Evolutionary conservation across 2,329 filamentous ascomycete genomes (phyloP).

Genomic region (Alternaria sp.): DNA sequence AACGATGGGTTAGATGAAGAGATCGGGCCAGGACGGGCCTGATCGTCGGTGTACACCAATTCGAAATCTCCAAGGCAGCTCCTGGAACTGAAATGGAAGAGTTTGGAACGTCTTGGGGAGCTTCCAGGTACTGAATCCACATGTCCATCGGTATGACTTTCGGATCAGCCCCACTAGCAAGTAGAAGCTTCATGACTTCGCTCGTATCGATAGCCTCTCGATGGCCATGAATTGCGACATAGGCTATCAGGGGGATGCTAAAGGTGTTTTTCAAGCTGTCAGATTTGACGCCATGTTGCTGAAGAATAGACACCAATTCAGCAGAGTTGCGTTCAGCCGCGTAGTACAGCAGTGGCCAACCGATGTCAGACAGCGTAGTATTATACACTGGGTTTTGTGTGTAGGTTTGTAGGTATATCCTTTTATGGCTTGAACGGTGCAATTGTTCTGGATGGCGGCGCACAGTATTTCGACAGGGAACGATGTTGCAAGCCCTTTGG

Average conservation of each 20-base stretch:
- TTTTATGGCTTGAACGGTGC: too few relatives aligned
- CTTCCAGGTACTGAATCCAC: constrained; percentile 14
- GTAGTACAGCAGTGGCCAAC: too few relatives aligned
- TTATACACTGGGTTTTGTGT: too few relatives aligned
- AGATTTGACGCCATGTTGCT: too few relatives aligned
- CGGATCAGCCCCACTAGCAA: constrained; percentile 7
- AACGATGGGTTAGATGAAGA: background rate
- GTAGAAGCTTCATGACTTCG: constrained; percentile 11
- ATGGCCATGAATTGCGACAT: constrained; percentile 5
- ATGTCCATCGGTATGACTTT: constrained; percentile 11
- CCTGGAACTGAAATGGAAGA: background rate
- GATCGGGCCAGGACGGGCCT: background rate
- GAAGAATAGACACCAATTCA: background rate
- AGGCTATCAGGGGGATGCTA: constrained; percentile 8
- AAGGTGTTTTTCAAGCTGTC: background rate
- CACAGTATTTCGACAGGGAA: too few relatives aligned
- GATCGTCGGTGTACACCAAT: background rate
- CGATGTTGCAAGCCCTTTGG: too few relatives aligned
- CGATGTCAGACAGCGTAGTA: too few relatives aligned
- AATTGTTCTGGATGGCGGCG: too few relatives aligned
- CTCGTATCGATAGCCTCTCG: constrained; percentile 6
- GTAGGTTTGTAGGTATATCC: too few relatives aligned
- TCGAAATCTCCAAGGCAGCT: background rate
- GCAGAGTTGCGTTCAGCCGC: too few relatives aligned
- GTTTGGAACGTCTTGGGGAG: background rate